Evolutionary conservation across 129 eudicot genomes (phyloP), one percentile per base, ranked within the genome.

Genomic region (Ambrosia trifida): DNA sequence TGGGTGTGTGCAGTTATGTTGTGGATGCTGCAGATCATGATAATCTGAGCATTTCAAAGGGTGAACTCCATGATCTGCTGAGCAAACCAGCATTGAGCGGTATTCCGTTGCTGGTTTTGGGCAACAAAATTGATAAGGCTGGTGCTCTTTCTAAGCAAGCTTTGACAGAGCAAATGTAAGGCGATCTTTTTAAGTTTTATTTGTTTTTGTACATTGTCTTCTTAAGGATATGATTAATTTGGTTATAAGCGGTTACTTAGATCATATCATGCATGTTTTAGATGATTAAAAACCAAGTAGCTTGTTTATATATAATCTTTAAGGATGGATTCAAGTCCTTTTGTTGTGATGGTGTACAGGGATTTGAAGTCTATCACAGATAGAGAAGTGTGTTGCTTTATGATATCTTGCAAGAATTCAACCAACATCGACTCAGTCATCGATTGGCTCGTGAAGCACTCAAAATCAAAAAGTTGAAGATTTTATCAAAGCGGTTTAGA

Each of bases 11-110:
- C 66, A 94, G 99, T 14, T 94, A 94, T 75, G 99, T 94, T 56
- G 99, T 94, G 69, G 99, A 94, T 79, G 99, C 99, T 63, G 99
- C 99, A 17, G 99, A 94, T 76, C 97, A 83, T 13, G 99, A 94
- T 71, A 94, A 94, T 72, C 70, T 94, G 66, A 94, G 83, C 83
- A 81, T 82, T 77, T 94, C 99, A 54, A 89, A 78, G 75, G 83
- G 97, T 60, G 99, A 94, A 79, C 96, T 94, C 36, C 99, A 90
- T 77, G 99, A 94, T 84, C 83, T 94, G 70, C 76, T 94, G 71
- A 84, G 89, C 83, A 94, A 94, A 56, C 84, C 90, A 54, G 84
- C 99, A 24, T 76, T 94, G 9, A 79, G 72, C 64, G 99, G 99
- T 13, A 94, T 94, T 67, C 99, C 99, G 44, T 85, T 94, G 76